phyloP scores from a whole-genome alignment of 2,329 filamentous ascomycete species.

The Trichoderma sp. region DNA sequence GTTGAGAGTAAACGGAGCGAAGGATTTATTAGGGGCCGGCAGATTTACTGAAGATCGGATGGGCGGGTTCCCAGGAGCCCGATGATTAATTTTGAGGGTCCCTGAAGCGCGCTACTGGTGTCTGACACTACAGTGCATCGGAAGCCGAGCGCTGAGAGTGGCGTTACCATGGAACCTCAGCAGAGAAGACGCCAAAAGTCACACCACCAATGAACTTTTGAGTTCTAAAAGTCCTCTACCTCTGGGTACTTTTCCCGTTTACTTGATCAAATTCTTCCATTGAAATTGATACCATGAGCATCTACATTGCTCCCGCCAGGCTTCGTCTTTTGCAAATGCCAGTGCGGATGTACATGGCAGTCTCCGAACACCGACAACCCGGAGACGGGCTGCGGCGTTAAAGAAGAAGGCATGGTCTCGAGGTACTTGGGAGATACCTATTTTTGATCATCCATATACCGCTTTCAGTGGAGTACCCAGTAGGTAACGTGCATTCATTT shows the following conservation, averaged over 20 bases:
- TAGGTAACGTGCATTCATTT: neutral
- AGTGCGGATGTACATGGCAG: neutral
- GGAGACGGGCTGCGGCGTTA: neutral
- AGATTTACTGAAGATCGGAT: constrained; percentile 12
- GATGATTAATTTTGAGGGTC: constrained; percentile 28
- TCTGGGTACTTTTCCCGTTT: neutral
- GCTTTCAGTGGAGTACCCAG: neutral
- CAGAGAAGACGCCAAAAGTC: constrained; percentile 14
- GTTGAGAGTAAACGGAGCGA: neutral
- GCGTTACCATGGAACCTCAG: constrained; percentile 15
- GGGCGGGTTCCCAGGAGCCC: constrained; percentile 8
- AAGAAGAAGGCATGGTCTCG: neutral
- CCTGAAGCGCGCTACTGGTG: constrained; percentile 23
- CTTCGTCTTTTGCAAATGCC: neutral
- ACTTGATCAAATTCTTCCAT: neutral
- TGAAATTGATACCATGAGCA: neutral
- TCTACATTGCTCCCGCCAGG: neutral
- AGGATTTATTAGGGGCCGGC: constrained; percentile 15
- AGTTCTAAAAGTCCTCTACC: neutral
- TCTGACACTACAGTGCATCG: neutral
- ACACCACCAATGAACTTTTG: constrained; percentile 6
- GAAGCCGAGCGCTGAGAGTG: constrained; percentile 19
- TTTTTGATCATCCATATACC: neutral
- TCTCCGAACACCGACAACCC: neutral
- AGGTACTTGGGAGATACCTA: neutral